Evolutionary conservation across 2,329 filamentous ascomycete species (phyloP), one percentile per base, ranked within the genome.

Genomic region (Monosporascus sp.): DNA sequence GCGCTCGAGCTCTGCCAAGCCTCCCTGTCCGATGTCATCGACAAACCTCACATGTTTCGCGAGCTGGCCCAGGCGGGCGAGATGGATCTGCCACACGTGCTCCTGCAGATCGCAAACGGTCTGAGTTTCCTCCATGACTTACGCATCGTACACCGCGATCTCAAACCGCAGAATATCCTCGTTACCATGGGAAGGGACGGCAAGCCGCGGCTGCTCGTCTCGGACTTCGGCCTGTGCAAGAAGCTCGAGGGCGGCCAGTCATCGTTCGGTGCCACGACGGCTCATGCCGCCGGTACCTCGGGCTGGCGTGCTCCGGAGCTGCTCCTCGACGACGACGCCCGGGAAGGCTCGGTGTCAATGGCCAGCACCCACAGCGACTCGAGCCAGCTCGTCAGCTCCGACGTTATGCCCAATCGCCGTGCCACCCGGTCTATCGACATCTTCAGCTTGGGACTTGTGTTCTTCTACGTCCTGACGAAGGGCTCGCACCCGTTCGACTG

Each of bases 261-360:
- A 52, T 97, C 93, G 0, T 92, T 97, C 67, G 88, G 93, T 41
- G 92, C 94, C 8, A 97, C 93, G 3, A 97, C 93, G 0, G 91
- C 91, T 14, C 90, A 96, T 65, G 93, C 93, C 1, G 89, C 89
- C 7, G 94, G 94, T 35, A 99, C 94, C 0, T 90, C 90, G 44
- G 94, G 94, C 7, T 99, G 94, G 94, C 90, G 95, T 54, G 94
- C 94, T 0, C 94, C 94, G 0, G 94, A 99, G 72, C 79, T 99
- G 4, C 83, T 99, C 15, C 80, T 94, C 5, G 88, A 91, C 63
- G 88, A 92, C 57, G 87, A 90, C 58, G 80, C 77, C 11, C 79
- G 80, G 18, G 75, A 80, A 41, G 66, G 67, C 5, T 69, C 71
- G 3, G 66, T 74, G 62, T 67, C 69, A 14, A 68, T 79, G 60